Percentiles rank a stretch among this genome's conserved stretches.
phyloP scores from a whole-genome alignment of 176 grass and related monocot genomes.

The Musa acuminata region DNA sequence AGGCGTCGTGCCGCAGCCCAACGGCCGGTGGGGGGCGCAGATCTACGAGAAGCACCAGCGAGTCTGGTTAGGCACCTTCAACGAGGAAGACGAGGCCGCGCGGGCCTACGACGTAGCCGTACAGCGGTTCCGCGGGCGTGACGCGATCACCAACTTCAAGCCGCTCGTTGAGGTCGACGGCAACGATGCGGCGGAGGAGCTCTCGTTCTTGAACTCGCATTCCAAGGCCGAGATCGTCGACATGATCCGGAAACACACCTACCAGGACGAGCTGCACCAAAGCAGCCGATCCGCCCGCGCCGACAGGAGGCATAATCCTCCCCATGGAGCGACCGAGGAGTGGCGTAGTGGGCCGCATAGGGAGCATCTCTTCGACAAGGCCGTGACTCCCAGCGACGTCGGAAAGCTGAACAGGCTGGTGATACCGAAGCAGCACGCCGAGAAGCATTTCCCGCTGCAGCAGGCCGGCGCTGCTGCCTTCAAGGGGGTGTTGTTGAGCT shows the following conservation, averaged over 20 bases:
- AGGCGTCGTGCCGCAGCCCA: slow-evolving; percentile 1
- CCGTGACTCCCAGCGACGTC: slow-evolving; percentile 3
- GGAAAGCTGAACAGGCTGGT: slow-evolving; percentile 9
- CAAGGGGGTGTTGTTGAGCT: not conserved
- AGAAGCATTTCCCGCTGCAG: slow-evolving; percentile 8
- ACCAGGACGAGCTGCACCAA: slow-evolving; percentile 7
- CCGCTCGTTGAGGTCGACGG: not conserved
- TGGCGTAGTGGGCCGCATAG: not conserved
- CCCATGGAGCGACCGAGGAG: not conserved
- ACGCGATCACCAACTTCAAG: slow-evolving; percentile 8
- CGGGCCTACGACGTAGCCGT: slow-evolving; percentile 9
- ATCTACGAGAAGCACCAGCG: slow-evolving; percentile 13
- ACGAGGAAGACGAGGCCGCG: not conserved
- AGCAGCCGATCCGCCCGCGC: not conserved
- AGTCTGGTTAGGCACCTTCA: slow-evolving; percentile 9
- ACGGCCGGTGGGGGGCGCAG: slow-evolving; percentile 13
- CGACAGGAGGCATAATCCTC: not conserved
- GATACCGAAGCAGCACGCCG: slow-evolving; percentile 8
- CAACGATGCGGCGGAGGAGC: not conserved
- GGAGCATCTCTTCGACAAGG: not conserved
- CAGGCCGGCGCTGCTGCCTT: not conserved
- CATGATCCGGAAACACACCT: slow-evolving; percentile 5
- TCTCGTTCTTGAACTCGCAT: not conserved
- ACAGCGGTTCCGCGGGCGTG: slow-evolving; percentile 6
- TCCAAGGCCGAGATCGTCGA: slow-evolving; percentile 14